Conservation (phyloP, 176 grass and related monocot species). For the Musa itinerans region DNA sequence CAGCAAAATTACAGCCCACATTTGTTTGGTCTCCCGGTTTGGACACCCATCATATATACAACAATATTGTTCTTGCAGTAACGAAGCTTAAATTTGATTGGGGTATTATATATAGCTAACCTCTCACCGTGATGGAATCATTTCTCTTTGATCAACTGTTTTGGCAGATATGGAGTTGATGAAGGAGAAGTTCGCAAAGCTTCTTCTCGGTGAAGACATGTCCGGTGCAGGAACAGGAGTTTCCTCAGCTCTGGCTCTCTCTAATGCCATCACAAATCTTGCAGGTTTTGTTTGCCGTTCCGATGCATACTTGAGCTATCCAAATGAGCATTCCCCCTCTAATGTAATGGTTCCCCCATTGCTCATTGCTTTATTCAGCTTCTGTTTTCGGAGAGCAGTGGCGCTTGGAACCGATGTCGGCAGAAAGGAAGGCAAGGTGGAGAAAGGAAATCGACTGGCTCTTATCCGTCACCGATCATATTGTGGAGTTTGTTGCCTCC, state of each 20-base stretch:
- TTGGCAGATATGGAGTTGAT: slow-evolving; percentile 1
- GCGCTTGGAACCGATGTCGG: slow-evolving; percentile 68
- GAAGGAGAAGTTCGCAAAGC: slow-evolving; percentile 18
- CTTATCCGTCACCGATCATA: slow-evolving; percentile 66
- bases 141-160: background rate
- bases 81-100: too few species aligned
- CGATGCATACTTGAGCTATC: background rate
- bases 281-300: background rate
- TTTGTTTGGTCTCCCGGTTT: too few species aligned
- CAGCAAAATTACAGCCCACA: too few species aligned
- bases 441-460: slow-evolving; percentile 81
- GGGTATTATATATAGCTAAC: too few species aligned
- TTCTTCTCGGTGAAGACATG: slow-evolving; percentile 17
- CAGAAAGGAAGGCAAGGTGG: slow-evolving; percentile 59
- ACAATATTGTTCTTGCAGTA: background rate
- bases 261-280: slow-evolving; percentile 20
- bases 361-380: slow-evolving; percentile 35
- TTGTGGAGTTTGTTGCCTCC: slow-evolving; percentile 82
- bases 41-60: too few species aligned
- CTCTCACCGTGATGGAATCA: too few species aligned
- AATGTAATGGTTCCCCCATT: background rate
- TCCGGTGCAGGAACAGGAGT: slow-evolving; percentile 16
- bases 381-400: slow-evolving; percentile 81
- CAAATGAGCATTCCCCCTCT: background rate
- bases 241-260: slow-evolving; percentile 15